These are phyloP conservation scores for Dictyostelium discoideum DNA, from an alignment of 78 protist species.

Conservation along the genomic window DNA sequence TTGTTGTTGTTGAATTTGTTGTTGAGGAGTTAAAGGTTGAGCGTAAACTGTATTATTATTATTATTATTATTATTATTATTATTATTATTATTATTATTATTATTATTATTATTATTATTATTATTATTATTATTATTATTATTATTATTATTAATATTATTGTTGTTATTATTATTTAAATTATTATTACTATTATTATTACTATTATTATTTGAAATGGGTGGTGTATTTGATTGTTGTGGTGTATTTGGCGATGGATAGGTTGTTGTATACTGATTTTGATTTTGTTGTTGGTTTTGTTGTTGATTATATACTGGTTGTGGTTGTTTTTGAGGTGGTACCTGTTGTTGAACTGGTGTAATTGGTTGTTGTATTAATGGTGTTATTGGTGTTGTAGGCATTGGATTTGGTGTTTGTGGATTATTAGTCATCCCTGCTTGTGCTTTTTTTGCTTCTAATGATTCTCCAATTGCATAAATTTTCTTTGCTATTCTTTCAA, in stretches of 20 bases:
- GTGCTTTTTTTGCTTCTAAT: background rate
- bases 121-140: background rate
- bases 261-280: background rate
- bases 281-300: background rate
- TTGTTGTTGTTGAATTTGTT: background rate
- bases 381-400: slow-evolving; percentile 5
- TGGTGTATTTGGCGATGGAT: background rate
- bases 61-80: too few relatives aligned
- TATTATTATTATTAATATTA: too few relatives aligned
- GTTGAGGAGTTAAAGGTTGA: background rate
- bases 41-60: background rate
- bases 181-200: too few relatives aligned
- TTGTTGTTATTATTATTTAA: too few relatives aligned
- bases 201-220: background rate
- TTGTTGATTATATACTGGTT: background rate
- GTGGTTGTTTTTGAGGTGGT: background rate
- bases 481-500: background rate
- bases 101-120: too few relatives aligned
- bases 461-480: background rate
- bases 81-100: too few relatives aligned
- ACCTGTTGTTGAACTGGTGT: background rate
- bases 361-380: background rate
- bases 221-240: background rate
- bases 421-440: background rate
- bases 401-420: background rate